Evolutionary conservation across 192 early-diverging fungal species (phyloP).

Genomic region (Gamsiella multidivaricata): DNA sequence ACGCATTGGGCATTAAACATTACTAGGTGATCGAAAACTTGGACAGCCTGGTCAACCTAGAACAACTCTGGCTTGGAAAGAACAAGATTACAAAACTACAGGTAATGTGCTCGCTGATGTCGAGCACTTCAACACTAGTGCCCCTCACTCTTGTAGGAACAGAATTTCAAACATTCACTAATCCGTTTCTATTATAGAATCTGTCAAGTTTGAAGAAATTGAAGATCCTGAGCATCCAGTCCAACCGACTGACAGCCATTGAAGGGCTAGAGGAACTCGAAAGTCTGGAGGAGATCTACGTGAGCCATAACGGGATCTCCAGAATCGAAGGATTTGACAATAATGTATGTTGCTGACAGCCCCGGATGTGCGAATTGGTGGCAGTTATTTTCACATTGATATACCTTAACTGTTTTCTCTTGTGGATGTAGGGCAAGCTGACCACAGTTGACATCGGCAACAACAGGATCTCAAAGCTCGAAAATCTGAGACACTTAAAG

Average conservation of each 20-base stretch:
- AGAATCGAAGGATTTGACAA: slow-evolving; percentile 82
- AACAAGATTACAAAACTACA: slow-evolving; percentile 93
- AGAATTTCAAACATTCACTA: background rate
- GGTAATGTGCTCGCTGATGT: slow-evolving; percentile 58
- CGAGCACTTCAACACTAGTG: background rate
- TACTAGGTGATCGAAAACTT: slow-evolving; percentile 82
- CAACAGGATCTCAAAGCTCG: slow-evolving; percentile 80
- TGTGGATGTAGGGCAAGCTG: slow-evolving; percentile 68
- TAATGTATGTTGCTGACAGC: slow-evolving; percentile 64
- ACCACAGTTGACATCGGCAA: slow-evolving; percentile 87
- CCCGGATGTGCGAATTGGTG: background rate
- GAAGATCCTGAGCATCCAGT: slow-evolving; percentile 81
- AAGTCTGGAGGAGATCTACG: slow-evolving; percentile 89
- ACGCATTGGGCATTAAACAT: background rate
- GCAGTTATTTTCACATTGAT: background rate
- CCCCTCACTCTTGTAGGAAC: background rate
- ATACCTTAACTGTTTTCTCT: background rate
- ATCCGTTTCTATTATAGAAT: slow-evolving; percentile 53
- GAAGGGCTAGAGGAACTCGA: slow-evolving; percentile 76
- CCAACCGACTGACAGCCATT: slow-evolving; percentile 86
- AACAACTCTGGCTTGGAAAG: slow-evolving; percentile 96
- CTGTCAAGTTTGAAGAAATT: slow-evolving; percentile 72
- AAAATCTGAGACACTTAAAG: slow-evolving; percentile 75
- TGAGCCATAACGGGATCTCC: slow-evolving; percentile 91
- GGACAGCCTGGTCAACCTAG: slow-evolving; percentile 80